Evolutionary conservation across 2,329 filamentous ascomycete species (phyloP), one percentile per base, ranked within the genome.

Genomic region (Alternaria gansuensis): DNA sequence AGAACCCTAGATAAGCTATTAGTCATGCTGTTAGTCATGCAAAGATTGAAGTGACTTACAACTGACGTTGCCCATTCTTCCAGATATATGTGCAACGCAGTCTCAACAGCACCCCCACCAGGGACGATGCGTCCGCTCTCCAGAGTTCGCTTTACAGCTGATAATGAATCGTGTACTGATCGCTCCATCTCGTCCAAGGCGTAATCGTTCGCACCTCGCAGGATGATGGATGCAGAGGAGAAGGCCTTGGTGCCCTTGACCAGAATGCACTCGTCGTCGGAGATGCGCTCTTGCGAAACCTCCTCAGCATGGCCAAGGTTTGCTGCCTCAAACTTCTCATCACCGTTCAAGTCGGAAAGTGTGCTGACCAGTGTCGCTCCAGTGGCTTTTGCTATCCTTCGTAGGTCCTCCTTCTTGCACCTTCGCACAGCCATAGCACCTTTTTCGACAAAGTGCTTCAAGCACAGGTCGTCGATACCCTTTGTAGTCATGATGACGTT

Each of bases 181-280:
- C 95, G 91, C 85, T 99, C 95, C 94, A 98, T 99, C 85, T 99
- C 95, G 75, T 99, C 95, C 29, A 99, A 87, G 61, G 92, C 92
- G 82, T 91, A 98, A 79, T 99, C 95, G 80, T 99, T 98, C 69
- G 95, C 86, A 44, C 95, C 95, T 59, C 95, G 91, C 53, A 99
- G 90, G 69, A 99, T 96, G 79, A 97, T 93, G 17, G 95, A 99
- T 29, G 95, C 93, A 6, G 93, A 96, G 3, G 90, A 95, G 81
- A 95, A 92, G 28, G 90, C 87, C 83, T 97, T 98, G 73, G 95
- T 97, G 54, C 94, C 94, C 84, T 95, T 97, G 77, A 99, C 86
- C 64, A 99, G 82, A 67, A 99, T 99, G 80, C 94, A 98, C 83
- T 99, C 95, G 70, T 99, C 95, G 73, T 99, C 95, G 3, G 95